Evolutionary conservation across 768 basidiomycete genomes (phyloP), one percentile per base, ranked within the genome.

Genomic region (Albatrellus ellisii): DNA sequence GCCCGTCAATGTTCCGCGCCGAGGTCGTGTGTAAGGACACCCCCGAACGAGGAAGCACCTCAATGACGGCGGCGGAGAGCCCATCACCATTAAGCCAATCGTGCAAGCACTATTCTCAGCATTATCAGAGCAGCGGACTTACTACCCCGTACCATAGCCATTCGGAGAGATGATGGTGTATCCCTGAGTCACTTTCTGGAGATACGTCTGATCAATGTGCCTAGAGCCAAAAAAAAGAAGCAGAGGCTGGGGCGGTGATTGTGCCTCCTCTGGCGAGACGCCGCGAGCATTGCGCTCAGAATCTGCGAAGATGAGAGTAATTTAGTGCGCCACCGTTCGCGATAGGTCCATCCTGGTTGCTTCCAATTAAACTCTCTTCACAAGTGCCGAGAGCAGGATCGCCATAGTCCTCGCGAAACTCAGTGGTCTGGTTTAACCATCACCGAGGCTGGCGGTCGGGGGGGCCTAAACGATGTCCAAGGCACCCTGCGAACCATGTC

Each of bases 361-460:
- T 47, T 6, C 50, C 50, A 11, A 50, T 35, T n/a, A 58, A 53
- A 36, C 49, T 58, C 52, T 62, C 61, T n/a, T 55, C 41, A 40
- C 72, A 73, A 0, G 72, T 65, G n/a, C 70, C 71, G 1, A 58
- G 2, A 3, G 28, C 45, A 2, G 57, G 17, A 15, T 51, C 46
- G 44, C 60, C 67, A 35, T 59, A 70, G 41, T 70, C 69, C 48
- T 68, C 51, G 29, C 70, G 63, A 36, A 71, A 52, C 47, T 70
- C 68, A 20, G 62, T 31, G 17, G 63, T 64, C 47, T 71, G 67
- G 40, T 67, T 61, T 36, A 64, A 1, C 69, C 69, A 35, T 72
- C 70, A 0, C 70, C 71, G 0, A 72, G 59, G 50, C 73, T 63
- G 4, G 68, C 70, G 1, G 54, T 52, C 53, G 57, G 65, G n/a